phyloP scores from a whole-genome alignment of 768 basidiomycete species.

The Pleurotus eryngii region DNA sequence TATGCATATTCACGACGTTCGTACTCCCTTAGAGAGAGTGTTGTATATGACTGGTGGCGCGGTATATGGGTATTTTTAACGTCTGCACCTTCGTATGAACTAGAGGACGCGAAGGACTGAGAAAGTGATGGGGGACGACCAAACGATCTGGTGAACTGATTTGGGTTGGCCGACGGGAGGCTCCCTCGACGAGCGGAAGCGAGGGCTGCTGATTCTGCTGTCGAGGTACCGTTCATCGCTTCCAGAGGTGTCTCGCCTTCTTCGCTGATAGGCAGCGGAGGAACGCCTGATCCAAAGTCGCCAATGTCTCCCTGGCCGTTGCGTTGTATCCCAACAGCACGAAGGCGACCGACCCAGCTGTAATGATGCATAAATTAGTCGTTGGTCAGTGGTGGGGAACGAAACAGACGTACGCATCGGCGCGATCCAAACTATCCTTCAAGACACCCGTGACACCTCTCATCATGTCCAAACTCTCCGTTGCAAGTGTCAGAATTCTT shows the following conservation, averaged over 20 bases:
- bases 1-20: background rate
- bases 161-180: background rate
- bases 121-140: background rate
- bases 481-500: conserved; percentile 77
- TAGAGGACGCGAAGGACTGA: background rate
- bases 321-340: conserved; percentile 74
- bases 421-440: conserved; percentile 81
- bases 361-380: conserved; percentile 9
- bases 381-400: background rate
- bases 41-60: background rate
- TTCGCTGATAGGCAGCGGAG: conserved; percentile 11
- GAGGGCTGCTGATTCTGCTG: background rate
- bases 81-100: background rate
- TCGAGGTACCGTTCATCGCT: background rate
- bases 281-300: conserved; percentile 12
- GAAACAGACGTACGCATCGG: conserved; percentile 63
- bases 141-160: background rate
- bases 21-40: background rate
- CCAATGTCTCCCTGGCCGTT: conserved; percentile 19
- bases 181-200: background rate
- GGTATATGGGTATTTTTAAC: background rate
- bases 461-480: conserved; percentile 93
- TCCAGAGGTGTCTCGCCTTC: background rate
- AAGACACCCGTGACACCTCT: conserved; percentile 84
- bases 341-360: conserved; percentile 83